Percentiles rank a stretch among this genome's conserved stretches.
Conservation (phyloP, 805 yeast species). For the Candida sphagnicola region DNA sequence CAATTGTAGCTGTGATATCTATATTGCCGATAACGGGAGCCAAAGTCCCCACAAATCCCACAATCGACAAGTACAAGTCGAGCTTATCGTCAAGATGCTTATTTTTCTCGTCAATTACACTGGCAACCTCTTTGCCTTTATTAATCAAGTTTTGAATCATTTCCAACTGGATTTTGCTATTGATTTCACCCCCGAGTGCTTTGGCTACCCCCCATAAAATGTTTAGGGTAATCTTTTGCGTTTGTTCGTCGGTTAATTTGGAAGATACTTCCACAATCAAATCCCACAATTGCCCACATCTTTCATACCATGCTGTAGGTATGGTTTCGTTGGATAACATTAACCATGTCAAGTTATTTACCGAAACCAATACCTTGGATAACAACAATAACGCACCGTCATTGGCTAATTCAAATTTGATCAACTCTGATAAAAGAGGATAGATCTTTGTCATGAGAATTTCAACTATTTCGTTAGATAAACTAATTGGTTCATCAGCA, state of each 20-base stretch:
- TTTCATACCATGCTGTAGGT: conserved; percentile 38
- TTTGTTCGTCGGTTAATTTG: conserved; percentile 7
- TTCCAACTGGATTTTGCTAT: conserved; percentile 18
- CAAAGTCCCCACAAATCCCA: conserved; percentile 51
- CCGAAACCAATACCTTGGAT: conserved; percentile 55
- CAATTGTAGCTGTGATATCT: conserved; percentile 41
- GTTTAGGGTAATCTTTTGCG: conserved; percentile 30
- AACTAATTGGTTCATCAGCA: conserved; percentile 16
- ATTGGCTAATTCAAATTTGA: conserved; percentile 29
- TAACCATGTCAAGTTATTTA: conserved; percentile 72
- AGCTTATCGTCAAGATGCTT: conserved; percentile 11
- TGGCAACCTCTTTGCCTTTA: conserved; percentile 7
- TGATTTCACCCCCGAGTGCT: conserved; percentile 31
- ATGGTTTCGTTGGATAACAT: conserved; percentile 27
- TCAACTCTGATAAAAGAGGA: conserved; percentile 35
- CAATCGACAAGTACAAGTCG: conserved; percentile 41
- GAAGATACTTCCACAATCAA: conserved; percentile 13
- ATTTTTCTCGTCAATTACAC: conserved; percentile 2
- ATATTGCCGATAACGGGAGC: conserved; percentile 45
- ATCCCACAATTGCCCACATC: conserved; percentile 28
- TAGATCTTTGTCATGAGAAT: conserved; percentile 18
- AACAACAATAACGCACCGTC: conserved; percentile 34
- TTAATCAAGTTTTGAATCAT: conserved; percentile 23
- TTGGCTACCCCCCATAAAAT: conserved; percentile 37
- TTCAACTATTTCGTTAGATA: conserved; percentile 15